Percentiles rank a stretch among this genome's conserved stretches.
Evolutionary conservation across 108 stramenopile genomes (phyloP).

Genomic region (Nannochloropsis salina): DNA sequence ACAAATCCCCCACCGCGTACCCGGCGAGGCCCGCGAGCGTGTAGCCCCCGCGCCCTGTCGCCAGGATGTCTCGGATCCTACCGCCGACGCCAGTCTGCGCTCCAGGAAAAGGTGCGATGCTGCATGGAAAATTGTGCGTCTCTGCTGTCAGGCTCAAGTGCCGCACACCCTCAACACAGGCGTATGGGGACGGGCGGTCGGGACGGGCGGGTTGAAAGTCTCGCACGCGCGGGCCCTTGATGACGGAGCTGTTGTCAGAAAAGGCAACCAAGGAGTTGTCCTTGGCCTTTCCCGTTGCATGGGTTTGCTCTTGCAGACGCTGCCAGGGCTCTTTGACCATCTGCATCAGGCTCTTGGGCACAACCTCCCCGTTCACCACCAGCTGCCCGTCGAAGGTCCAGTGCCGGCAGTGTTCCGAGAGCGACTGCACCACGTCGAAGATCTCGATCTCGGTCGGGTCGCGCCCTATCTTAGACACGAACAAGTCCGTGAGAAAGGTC

Average conservation of each 20-base stretch:
- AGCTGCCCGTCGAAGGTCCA: conserved; percentile 15
- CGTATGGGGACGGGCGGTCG: not conserved
- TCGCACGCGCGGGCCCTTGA: not conserved
- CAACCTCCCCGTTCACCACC: not conserved
- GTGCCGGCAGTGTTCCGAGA: conserved; percentile 20
- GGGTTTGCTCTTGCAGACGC: not conserved
- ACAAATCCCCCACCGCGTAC: conserved; percentile 10
- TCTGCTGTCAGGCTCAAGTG: conserved; percentile 22
- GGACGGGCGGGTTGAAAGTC: conserved; percentile 13
- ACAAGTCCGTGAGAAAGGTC: not conserved
- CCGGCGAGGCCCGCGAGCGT: conserved; percentile 14
- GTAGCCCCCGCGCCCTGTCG: conserved; percentile 10
- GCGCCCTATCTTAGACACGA: not conserved
- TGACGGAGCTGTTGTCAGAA: not conserved
- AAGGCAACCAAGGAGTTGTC: conserved; percentile 13
- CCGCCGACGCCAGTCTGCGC: conserved; percentile 25
- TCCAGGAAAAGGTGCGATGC: conserved; percentile 20
- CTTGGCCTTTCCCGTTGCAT: not conserved
- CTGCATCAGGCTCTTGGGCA: conserved; percentile 11
- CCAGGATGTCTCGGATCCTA: not conserved
- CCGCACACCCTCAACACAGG: not conserved
- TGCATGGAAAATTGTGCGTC: conserved; percentile 22
- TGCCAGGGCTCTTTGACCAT: not conserved
- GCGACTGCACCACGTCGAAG: conserved; percentile 23
- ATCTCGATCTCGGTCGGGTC: conserved; percentile 23